Percentiles rank a stretch among this genome's conserved stretches.
These are phyloP conservation scores for Anthostomella pinea DNA, from an alignment of 2,329 filamentous ascomycete genomes.

Conservation along the genomic window DNA sequence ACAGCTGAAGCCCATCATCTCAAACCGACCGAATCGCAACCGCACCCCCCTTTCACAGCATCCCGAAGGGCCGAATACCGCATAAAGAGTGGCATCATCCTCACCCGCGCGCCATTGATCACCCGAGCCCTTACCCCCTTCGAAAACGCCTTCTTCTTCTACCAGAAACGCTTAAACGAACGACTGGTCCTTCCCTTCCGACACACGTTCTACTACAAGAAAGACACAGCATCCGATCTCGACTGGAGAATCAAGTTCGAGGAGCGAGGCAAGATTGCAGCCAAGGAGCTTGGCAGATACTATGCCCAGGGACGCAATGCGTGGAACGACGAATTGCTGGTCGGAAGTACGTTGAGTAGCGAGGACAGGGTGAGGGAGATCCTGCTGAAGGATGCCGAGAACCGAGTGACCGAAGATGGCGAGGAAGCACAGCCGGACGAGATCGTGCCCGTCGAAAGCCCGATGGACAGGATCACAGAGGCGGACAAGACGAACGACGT, in stretches of 20 bases:
- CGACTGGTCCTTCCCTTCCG: constrained; percentile 84
- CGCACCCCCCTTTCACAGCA: constrained; percentile 29
- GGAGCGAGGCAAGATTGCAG: constrained; percentile 69
- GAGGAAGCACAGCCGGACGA: constrained; percentile 57
- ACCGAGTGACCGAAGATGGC: constrained; percentile 56
- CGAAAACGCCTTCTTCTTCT: constrained; percentile 92
- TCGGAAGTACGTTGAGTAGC: constrained; percentile 67
- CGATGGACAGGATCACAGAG: constrained; percentile 68
- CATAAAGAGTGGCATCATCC: constrained; percentile 67
- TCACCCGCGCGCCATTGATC: constrained; percentile 84
- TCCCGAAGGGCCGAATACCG: constrained; percentile 39
- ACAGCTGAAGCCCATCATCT: constrained; percentile 35
- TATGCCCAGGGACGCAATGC: constrained; percentile 64
- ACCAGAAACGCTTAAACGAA: constrained; percentile 96
- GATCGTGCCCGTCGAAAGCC: constrained; percentile 67
- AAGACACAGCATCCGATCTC: constrained; percentile 75
- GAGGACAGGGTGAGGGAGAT: constrained; percentile 64
- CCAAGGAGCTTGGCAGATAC: constrained; percentile 83
- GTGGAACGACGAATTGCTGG: constrained; percentile 89
- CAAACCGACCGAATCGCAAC: constrained; percentile 32
- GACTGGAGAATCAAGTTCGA: constrained; percentile 88
- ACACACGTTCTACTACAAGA: constrained; percentile 92
- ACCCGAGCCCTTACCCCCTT: constrained; percentile 83
- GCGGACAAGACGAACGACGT: constrained; percentile 75
- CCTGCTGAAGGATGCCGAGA: constrained; percentile 73